Conservation (phyloP, 73 alveolate genomes). For the Tetrahymena elliotti region DNA sequence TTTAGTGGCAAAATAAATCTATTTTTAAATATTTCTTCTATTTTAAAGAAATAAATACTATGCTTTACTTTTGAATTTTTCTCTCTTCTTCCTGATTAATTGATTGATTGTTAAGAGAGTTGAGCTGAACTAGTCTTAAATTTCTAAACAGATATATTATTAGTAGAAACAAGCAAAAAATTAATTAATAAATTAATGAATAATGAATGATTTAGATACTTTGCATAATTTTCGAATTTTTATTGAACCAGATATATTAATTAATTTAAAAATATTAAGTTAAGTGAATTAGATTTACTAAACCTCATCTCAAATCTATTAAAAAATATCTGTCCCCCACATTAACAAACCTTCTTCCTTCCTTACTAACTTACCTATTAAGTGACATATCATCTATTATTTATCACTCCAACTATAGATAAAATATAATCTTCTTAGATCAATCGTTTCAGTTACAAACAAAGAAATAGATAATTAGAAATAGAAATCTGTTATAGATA, state of each 20-base stretch:
- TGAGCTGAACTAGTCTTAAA: background rate
- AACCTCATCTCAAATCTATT: too few relatives aligned
- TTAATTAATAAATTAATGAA: too few relatives aligned
- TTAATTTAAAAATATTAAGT: background rate
- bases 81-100: background rate
- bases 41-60: background rate
- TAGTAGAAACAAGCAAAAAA: too few relatives aligned
- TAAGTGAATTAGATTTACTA: background rate
- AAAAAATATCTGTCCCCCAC: background rate
- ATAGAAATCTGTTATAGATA: too few relatives aligned
- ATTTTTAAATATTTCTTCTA: background rate
- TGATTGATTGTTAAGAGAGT: background rate
- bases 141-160: background rate
- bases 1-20: too few relatives aligned
- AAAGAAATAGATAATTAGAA: too few relatives aligned
- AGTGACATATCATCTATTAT: background rate
- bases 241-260: too few relatives aligned
- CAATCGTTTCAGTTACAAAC: background rate
- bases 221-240: background rate
- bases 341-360: background rate
- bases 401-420: background rate
- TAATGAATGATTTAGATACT: background rate
- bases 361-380: too few relatives aligned
- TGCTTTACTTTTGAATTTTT: background rate
- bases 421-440: too few relatives aligned